phyloP scores from a whole-genome alignment of 805 yeast genomes.

The Nakazawaea pomicola region DNA sequence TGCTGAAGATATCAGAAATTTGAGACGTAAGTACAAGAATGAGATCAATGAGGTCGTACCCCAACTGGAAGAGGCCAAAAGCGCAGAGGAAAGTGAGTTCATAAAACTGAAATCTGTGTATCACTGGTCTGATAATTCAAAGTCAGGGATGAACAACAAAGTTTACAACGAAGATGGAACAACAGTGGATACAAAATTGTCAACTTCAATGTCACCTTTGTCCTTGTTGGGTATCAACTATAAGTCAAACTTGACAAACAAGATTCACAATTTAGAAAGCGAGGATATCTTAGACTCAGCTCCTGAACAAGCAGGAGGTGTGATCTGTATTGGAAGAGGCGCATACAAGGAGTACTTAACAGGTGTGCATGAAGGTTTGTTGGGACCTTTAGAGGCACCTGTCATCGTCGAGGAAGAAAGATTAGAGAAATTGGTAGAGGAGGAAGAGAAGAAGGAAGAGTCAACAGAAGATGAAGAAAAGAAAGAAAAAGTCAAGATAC shows the following conservation, averaged over 20 bases:
- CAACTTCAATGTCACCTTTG: slow-evolving; percentile 19
- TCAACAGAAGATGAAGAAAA: slow-evolving; percentile 23
- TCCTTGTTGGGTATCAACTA: slow-evolving; percentile 58
- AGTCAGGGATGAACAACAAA: slow-evolving; percentile 6
- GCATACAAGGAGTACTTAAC: slow-evolving; percentile 87
- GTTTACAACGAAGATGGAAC: slow-evolving; percentile 10
- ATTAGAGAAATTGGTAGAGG: slow-evolving; percentile 1
- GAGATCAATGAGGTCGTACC: no score
- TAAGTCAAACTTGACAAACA: slow-evolving; percentile 21
- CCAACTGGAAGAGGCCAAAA: no score
- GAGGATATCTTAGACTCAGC: slow-evolving; percentile 44
- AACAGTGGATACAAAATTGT: background rate
- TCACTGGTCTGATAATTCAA: slow-evolving; percentile 14
- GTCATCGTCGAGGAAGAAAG: slow-evolving; percentile 10
- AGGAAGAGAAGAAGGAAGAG: slow-evolving; percentile 32
- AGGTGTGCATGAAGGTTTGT: slow-evolving; percentile 91
- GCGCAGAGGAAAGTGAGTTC: slow-evolving; percentile 11
- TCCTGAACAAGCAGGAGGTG: slow-evolving; percentile 67
- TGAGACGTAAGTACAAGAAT: slow-evolving; percentile 45
- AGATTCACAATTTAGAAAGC: slow-evolving; percentile 21
- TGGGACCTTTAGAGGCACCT: slow-evolving; percentile 74
- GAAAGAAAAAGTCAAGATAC: slow-evolving; percentile 28
- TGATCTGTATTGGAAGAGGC: slow-evolving; percentile 91
- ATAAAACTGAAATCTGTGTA: slow-evolving; percentile 6
- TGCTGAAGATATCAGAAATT: slow-evolving; percentile 73